These are phyloP conservation scores for Panaeolus cyanescens DNA, from an alignment of 768 basidiomycete genomes.

Conservation along the genomic window DNA sequence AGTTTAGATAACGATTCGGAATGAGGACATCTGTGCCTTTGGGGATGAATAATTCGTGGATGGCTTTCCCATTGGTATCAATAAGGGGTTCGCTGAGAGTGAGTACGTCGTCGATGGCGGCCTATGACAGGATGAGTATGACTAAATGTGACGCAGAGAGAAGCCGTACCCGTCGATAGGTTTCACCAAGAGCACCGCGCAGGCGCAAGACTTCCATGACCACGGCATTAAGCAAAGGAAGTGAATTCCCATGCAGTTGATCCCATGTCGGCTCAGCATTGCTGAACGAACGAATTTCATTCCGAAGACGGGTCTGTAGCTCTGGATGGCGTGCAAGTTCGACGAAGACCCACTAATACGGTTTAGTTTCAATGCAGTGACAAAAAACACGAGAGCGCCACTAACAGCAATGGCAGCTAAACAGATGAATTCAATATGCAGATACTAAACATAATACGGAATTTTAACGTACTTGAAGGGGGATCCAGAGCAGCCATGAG, in stretches of 20 bases:
- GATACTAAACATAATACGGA: no score
- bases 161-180: constrained; percentile 28
- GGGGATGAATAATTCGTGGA: constrained; percentile 34
- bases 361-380: not conserved
- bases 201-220: constrained; percentile 39
- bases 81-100: constrained; percentile 34
- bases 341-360: constrained; percentile 22
- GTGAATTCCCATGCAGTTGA: constrained; percentile 25
- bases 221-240: constrained; percentile 45
- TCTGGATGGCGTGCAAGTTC: constrained; percentile 20
- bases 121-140: constrained; percentile 19
- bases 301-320: constrained; percentile 16
- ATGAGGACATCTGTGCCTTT: constrained; percentile 39
- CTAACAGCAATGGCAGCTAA: not conserved
- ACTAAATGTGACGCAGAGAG: not conserved
- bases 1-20: constrained; percentile 42
- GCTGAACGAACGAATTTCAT: constrained; percentile 15
- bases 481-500: constrained; percentile 19
- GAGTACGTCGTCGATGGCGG: constrained; percentile 37
- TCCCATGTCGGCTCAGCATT: constrained; percentile 39
- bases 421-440: not conserved
- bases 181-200: constrained; percentile 32
- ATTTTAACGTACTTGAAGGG: constrained; percentile 11
- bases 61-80: constrained; percentile 24
- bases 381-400: not conserved